phyloP scores from a whole-genome alignment of 2,329 filamentous ascomycete genomes.

The Ophiostoma populinum region DNA sequence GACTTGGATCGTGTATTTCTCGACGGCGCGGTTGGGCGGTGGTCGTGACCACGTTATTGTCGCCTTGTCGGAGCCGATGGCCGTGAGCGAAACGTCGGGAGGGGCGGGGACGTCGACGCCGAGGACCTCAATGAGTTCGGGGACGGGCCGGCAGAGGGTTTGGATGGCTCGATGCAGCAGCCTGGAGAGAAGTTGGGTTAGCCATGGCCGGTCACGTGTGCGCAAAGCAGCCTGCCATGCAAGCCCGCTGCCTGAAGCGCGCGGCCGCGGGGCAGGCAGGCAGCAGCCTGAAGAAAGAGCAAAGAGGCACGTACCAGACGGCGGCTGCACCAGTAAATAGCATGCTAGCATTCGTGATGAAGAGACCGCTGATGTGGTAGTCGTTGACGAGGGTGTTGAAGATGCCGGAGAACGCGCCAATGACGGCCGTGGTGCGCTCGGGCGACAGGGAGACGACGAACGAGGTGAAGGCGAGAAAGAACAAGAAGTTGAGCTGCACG shows the following conservation, averaged over 20 bases:
- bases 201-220: not conserved
- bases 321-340: slow-evolving; percentile 34
- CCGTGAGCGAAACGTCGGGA: slow-evolving; percentile 77
- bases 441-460: slow-evolving; percentile 26
- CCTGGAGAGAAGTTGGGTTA: slow-evolving; percentile 29
- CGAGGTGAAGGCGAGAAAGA: slow-evolving; percentile 22
- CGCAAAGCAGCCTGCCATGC: too few relatives aligned
- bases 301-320: slow-evolving; percentile 26
- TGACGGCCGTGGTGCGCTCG: slow-evolving; percentile 21
- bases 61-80: slow-evolving; percentile 72
- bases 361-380: slow-evolving; percentile 28
- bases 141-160: slow-evolving; percentile 78
- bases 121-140: slow-evolving; percentile 76
- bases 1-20: slow-evolving; percentile 81
- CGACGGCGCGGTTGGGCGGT: slow-evolving; percentile 45
- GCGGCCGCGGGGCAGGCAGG: too few relatives aligned
- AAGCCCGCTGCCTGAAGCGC: too few relatives aligned
- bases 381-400: slow-evolving; percentile 20
- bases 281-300: not conserved
- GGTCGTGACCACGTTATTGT: slow-evolving; percentile 82
- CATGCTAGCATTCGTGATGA: slow-evolving; percentile 36
- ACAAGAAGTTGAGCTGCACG: slow-evolving; percentile 24
- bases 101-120: slow-evolving; percentile 86
- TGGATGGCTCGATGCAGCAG: slow-evolving; percentile 72
- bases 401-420: slow-evolving; percentile 19